Conservation (phyloP, 495 filamentous ascomycete genomes). For the Aspergillus mulundensis region DNA sequence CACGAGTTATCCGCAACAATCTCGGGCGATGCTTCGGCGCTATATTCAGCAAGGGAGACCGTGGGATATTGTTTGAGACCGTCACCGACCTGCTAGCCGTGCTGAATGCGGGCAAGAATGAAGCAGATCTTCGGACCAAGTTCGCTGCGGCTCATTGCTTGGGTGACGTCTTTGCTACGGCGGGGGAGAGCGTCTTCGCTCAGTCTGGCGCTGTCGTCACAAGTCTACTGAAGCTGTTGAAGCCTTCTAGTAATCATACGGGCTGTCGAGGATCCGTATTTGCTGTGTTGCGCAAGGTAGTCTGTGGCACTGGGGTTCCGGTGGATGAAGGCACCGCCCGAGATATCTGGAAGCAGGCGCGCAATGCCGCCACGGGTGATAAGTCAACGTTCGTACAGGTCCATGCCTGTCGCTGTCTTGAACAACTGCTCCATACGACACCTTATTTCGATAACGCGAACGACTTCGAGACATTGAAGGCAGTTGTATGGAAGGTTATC, state of each 20-base stretch:
- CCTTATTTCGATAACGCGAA: slow-evolving; percentile 81
- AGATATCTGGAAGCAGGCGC: slow-evolving; percentile 90
- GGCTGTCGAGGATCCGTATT: slow-evolving; percentile 83
- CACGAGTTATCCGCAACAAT: slow-evolving; percentile 86
- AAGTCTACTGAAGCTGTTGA: slow-evolving; percentile 72
- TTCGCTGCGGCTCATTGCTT: slow-evolving; percentile 88
- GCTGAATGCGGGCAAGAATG: slow-evolving; percentile 70
- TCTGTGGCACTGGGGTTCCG: slow-evolving; percentile 65
- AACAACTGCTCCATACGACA: slow-evolving; percentile 65
- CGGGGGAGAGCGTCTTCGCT: slow-evolving; percentile 89
- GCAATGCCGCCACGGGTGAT: slow-evolving; percentile 70
- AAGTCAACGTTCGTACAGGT: slow-evolving; percentile 80
- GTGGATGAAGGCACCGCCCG: slow-evolving; percentile 81
- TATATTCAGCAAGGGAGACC: slow-evolving; percentile 82
- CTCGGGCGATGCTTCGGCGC: slow-evolving; percentile 77
- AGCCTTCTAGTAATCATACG: slow-evolving; percentile 72
- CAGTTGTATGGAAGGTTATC: slow-evolving; percentile 74
- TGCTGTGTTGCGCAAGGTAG: slow-evolving; percentile 70
- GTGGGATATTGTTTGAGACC: slow-evolving; percentile 89
- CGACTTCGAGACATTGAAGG: slow-evolving; percentile 85
- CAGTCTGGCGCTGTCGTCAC: slow-evolving; percentile 70
- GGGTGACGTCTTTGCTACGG: slow-evolving; percentile 81
- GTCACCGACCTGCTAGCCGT: slow-evolving; percentile 82
- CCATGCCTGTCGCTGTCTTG: slow-evolving; percentile 75
- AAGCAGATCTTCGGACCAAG: slow-evolving; percentile 69